A percentile compares a stretch with the other conserved stretches of the same genome.
Conservation (phyloP, 805 yeast species). For the Yarrowia bubula region DNA sequence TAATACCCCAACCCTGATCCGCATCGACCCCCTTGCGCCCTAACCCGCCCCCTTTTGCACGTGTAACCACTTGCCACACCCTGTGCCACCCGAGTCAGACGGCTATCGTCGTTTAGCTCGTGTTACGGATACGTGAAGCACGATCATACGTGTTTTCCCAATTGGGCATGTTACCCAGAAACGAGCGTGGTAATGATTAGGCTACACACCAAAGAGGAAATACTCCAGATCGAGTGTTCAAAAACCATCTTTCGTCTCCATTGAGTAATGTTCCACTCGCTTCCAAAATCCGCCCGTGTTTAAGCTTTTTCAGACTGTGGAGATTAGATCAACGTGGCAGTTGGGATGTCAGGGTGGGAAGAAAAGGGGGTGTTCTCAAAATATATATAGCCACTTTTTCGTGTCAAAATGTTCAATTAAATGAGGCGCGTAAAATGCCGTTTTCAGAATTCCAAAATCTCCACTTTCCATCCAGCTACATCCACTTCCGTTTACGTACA, state of each 20-base stretch:
- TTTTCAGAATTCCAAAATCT: not conserved
- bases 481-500: not conserved
- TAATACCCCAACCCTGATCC: not conserved
- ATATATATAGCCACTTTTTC: not conserved
- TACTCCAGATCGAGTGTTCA: too few relatives aligned
- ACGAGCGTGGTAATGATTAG: too few relatives aligned
- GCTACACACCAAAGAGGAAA: too few relatives aligned
- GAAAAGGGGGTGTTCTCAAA: not conserved
- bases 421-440: too few relatives aligned
- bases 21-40: not conserved
- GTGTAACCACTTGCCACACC: not conserved
- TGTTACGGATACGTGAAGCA: not conserved
- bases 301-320: slow-evolving; percentile 10
- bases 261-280: not conserved
- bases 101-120: slow-evolving; percentile 15
- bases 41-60: not conserved
- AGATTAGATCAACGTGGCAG: slow-evolving; percentile 18
- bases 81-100: not conserved
- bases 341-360: not conserved
- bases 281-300: not conserved
- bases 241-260: too few relatives aligned
- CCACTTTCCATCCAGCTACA: not conserved
- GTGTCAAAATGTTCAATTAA: not conserved
- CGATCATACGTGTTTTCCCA: too few relatives aligned
- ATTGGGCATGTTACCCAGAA: too few relatives aligned